These are phyloP conservation scores for Acacia pycnantha DNA, from an alignment of 331 rosid species.

Conservation along the genomic window DNA sequence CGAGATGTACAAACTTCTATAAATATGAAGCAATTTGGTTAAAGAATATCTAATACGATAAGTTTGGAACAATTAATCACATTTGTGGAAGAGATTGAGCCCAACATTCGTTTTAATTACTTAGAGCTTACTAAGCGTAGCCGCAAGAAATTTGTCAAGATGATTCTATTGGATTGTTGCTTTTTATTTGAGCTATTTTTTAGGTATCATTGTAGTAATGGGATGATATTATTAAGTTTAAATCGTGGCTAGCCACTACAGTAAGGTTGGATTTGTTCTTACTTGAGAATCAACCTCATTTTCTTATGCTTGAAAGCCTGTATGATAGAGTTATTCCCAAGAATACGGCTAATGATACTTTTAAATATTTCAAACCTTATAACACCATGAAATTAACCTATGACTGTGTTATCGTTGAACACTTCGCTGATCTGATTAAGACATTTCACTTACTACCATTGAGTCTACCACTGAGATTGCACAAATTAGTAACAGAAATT, in stretches of 20 bases:
- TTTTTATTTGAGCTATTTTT: slow-evolving; percentile 43
- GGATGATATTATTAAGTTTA: neutral
- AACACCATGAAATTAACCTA: neutral
- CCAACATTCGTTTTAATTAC: too few relatives aligned
- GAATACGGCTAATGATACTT: neutral
- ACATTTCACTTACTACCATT: slow-evolving; percentile 23
- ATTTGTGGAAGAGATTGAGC: too few relatives aligned
- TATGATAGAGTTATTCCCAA: neutral
- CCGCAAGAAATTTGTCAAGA: slow-evolving; percentile 13
- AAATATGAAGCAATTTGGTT: too few relatives aligned
- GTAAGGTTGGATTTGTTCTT: slow-evolving; percentile 23
- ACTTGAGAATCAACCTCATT: slow-evolving; percentile 38
- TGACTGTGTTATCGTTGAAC: neutral
- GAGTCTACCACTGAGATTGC: neutral
- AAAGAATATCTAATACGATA: too few relatives aligned
- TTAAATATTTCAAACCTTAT: neutral
- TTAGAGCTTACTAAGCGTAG: too few relatives aligned
- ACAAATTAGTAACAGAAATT: too few relatives aligned
- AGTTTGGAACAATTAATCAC: too few relatives aligned
- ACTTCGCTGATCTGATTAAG: slow-evolving; percentile 47
- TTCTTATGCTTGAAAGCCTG: slow-evolving; percentile 13
- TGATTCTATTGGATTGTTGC: slow-evolving; percentile 34
- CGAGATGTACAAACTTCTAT: too few relatives aligned
- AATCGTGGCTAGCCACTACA: slow-evolving; percentile 13
- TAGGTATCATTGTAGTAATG: neutral